phyloP scores from a whole-genome alignment of 805 yeast species.

The Limtongia smithiae region DNA sequence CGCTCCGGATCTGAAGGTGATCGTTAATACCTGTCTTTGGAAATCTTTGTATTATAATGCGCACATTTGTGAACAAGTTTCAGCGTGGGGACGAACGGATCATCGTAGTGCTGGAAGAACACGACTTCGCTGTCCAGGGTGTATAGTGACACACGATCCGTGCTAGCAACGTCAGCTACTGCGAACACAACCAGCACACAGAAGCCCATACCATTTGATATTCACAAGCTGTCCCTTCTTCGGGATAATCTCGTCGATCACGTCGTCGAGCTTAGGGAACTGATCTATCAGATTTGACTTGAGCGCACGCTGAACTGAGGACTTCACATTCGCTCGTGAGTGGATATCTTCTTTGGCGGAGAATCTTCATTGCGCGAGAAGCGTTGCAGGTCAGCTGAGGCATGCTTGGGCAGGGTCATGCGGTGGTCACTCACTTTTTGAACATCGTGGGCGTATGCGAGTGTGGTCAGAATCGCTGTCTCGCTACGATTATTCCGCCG shows the following conservation, averaged over 20 bases:
- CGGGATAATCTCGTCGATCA: constrained; percentile 78
- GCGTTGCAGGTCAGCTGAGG: not conserved
- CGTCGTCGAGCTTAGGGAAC: constrained; percentile 70
- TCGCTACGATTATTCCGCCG: too few relatives aligned
- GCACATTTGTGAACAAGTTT: constrained; percentile 64
- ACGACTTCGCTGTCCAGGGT: constrained; percentile 69
- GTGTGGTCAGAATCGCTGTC: too few relatives aligned
- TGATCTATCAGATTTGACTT: constrained; percentile 68
- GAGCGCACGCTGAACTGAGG: constrained; percentile 89
- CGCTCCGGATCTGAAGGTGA: constrained; percentile 53
- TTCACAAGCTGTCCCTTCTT: constrained; percentile 78
- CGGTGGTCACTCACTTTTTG: constrained; percentile 4
- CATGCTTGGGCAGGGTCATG: not conserved
- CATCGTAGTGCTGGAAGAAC: constrained; percentile 77
- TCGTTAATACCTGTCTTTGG: not conserved
- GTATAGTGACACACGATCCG: constrained; percentile 76
- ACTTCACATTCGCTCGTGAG: constrained; percentile 85
- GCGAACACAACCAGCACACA: not conserved
- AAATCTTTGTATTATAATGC: constrained; percentile 1
- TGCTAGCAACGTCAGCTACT: constrained; percentile 37
- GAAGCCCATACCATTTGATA: constrained; percentile 55
- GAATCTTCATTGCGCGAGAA: constrained; percentile 11
- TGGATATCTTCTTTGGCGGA: constrained; percentile 76
- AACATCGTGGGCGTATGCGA: constrained; percentile 1
- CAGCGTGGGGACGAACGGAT: constrained; percentile 70